phyloP scores from a whole-genome alignment of 371 early-diverging fungal species.

The Mucor irregularis region DNA sequence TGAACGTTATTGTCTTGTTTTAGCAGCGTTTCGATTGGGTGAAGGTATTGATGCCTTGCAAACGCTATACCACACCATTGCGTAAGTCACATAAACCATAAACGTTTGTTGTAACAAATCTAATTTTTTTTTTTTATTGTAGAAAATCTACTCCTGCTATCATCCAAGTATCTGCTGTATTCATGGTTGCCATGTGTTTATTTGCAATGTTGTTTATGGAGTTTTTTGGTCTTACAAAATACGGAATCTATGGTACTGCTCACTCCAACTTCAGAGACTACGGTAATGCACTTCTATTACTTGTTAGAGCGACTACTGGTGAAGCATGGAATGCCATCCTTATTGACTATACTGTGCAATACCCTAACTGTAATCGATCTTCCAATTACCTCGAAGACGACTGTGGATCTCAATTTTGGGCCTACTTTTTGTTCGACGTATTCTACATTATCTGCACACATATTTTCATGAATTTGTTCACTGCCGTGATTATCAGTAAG shows the following conservation, averaged over 20 bases:
- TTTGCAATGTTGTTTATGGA: conserved; percentile 66
- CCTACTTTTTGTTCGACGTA: conserved; percentile 52
- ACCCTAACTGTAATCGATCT: conserved; percentile 49
- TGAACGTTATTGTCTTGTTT: conserved; percentile 54
- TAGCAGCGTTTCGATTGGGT: conserved; percentile 60
- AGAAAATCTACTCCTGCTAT: conserved; percentile 56
- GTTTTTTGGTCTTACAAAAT: conserved; percentile 60
- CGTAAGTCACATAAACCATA: conserved; percentile 30
- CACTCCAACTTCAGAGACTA: conserved; percentile 57
- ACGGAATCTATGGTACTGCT: conserved; percentile 44
- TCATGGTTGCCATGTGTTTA: conserved; percentile 56
- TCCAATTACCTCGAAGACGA: conserved; percentile 49
- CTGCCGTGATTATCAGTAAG: conserved; percentile 63
- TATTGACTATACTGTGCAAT: conserved; percentile 53
- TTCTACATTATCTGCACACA: conserved; percentile 63
- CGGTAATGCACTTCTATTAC: conserved; percentile 55
- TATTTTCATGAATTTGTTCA: conserved; percentile 61
- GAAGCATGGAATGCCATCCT: conserved; percentile 64
- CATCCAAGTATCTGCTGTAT: conserved; percentile 59
- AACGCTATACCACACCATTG: conserved; percentile 55
- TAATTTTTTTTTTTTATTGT: neutral
- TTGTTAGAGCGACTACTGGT: conserved; percentile 59
- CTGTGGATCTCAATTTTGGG: conserved; percentile 59
- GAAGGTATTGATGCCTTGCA: conserved; percentile 59
- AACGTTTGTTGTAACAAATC: neutral